Base-by-base conservation (phyloP, 108 stramenopile genomes). In the Cyclotella cryptica region DNA sequence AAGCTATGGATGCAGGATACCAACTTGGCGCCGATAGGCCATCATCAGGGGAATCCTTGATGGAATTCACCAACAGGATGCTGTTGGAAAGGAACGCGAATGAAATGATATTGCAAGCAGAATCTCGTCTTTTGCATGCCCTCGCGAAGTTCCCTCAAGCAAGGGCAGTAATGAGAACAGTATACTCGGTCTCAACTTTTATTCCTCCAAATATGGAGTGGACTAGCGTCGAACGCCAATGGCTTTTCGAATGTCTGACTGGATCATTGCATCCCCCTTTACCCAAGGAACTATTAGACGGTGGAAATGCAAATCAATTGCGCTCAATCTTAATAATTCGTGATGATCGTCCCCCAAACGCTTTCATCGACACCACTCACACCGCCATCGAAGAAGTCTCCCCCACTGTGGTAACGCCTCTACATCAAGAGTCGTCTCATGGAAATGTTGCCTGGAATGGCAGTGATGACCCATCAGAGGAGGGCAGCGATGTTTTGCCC, bases 171-270 rank as follows among this genome's bases (percentile, higher is more conserved):
- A 81, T 92, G 81, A 74, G 84, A 57, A 65, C 75, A 15, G 83
- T 85, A 2, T 72, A 90, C 27, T 75, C 71, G 9, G 55, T 85
- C 29, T 85, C 83, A 49, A 86, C 87, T 1, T 84, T 85, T 41
- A 83, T 71, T 35, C 78, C 77, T 21, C 57, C 68, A 10, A 62
- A 77, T 41, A 81, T 92, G 70, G 42, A 77, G 46, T 92, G 92
- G 92, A 88, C 85, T 51, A 55, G 53, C n/a, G 60, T 71, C 6
- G 89, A 89, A 62, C 88, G 87, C 41, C 57, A 81, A 57, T 92
- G 92, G 92, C 72, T 92, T 41, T 92, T 90, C 78, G 27, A 78
- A 46, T 86, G 85, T 62, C 85, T 92, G 15, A 78, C 85, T 19
- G 87, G 86, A 21, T 74, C 72, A 55, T 57, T 71, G 21, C 72